Conservation (phyloP, 192 early-diverging fungal species). For the Ramicandelaber brevisporus region DNA sequence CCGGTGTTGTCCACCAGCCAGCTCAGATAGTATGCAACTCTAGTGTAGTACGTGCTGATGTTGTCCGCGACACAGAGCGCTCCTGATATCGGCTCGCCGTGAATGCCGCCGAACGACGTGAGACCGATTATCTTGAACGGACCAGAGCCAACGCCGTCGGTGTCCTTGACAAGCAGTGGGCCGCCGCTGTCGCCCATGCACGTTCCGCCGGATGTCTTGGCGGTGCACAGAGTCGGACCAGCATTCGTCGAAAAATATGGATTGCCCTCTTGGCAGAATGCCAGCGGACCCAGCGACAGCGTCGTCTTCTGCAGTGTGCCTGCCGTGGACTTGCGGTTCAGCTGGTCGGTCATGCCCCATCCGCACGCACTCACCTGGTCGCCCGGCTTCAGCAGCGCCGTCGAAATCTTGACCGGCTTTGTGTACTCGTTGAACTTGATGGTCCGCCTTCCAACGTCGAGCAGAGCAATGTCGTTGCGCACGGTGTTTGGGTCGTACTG, state of each 20-base stretch:
- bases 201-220: not conserved
- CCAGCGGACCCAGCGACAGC: not conserved
- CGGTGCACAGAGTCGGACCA: constrained; percentile 1
- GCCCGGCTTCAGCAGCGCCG: not conserved
- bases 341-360: not conserved
- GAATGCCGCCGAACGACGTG: constrained; percentile 1
- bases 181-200: constrained; percentile 1
- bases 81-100: not conserved
- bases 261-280: not conserved
- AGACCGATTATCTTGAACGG: too few relatives aligned
- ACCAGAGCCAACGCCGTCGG: not conserved
- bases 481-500: constrained; percentile 15
- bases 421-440: too few relatives aligned
- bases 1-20: not conserved
- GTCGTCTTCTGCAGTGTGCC: not conserved
- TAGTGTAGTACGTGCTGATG: not conserved
- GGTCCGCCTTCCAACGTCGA: constrained; percentile 5
- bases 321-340: not conserved
- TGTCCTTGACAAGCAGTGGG: not conserved
- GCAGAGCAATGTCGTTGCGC: constrained; percentile 19
- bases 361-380: not conserved
- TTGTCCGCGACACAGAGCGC: not conserved
- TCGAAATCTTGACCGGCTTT: too few relatives aligned
- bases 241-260: not conserved
- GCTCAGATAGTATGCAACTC: constrained; percentile 1